Percentiles rank a stretch among this genome's conserved stretches.
Evolutionary conservation across 176 grass and related monocot species (phyloP).

Genomic region (Melocanna baccifera): DNA sequence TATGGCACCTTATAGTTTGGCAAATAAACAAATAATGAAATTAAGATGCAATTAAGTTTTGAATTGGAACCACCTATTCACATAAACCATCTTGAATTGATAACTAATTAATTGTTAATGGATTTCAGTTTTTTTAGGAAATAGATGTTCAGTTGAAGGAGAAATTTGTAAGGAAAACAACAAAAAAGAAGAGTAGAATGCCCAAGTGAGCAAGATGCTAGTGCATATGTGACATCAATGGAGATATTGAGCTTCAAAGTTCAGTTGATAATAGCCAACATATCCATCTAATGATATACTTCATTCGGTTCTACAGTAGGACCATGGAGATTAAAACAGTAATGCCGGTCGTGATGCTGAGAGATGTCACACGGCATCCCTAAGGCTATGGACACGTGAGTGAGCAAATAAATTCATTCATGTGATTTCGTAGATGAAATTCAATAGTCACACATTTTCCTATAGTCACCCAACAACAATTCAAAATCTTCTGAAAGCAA

Average conservation of each 20-base stretch:
- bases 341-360: not conserved
- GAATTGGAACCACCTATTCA: not conserved
- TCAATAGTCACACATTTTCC: not conserved
- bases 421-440: not conserved
- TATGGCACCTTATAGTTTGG: constrained; percentile 42
- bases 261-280: not conserved
- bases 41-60: not conserved
- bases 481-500: not conserved
- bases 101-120: not conserved
- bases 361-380: not conserved
- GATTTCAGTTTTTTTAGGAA: not conserved
- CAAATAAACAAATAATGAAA: not conserved
- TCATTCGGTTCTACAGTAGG: not conserved
- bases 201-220: not conserved
- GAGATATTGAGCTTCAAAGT: not conserved
- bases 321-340: not conserved
- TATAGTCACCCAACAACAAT: not conserved
- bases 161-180: not conserved
- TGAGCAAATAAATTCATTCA: constrained; percentile 1
- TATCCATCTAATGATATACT: not conserved
- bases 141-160: not conserved
- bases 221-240: not conserved
- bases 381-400: not conserved
- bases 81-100: not conserved
- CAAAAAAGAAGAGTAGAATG: not conserved